Conservation (phyloP, 1,139 yeast species). For the Suhomyces chickasaworum region DNA sequence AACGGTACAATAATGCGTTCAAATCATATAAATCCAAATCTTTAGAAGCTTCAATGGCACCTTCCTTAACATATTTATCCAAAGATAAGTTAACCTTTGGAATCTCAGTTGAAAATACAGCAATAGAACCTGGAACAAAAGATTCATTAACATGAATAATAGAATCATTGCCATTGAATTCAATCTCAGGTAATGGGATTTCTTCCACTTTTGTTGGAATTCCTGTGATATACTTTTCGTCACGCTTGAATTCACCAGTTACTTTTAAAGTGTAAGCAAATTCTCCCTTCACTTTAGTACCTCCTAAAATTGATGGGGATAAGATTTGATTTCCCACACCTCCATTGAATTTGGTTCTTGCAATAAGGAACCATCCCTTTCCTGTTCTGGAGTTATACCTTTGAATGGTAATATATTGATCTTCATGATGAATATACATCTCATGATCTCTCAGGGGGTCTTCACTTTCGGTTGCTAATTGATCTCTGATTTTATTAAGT, state of each 20-base stretch:
- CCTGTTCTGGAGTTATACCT: conserved; percentile 83
- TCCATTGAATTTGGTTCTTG: conserved; percentile 72
- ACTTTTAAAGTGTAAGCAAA: conserved; percentile 61
- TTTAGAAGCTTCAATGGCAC: conserved; percentile 72
- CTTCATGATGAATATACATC: conserved; percentile 93
- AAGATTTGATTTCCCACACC: conserved; percentile 51
- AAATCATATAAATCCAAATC: conserved; percentile 66
- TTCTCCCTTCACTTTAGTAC: conserved; percentile 62
- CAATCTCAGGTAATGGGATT: conserved; percentile 53
- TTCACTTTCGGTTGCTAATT: conserved; percentile 64
- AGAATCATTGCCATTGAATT: conserved; percentile 46
- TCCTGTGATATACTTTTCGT: conserved; percentile 51
- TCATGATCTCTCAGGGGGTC: conserved; percentile 76
- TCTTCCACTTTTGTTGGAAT: conserved; percentile 65
- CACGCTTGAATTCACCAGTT: conserved; percentile 50
- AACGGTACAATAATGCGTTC: conserved; percentile 72
- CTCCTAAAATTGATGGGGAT: conserved; percentile 63
- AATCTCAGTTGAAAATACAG: conserved; percentile 74
- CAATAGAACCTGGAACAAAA: conserved; percentile 90
- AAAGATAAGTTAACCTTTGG: conserved; percentile 54
- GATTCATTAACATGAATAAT: conserved; percentile 55
- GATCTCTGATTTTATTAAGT: conserved; percentile 58
- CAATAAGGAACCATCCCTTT: conserved; percentile 84
- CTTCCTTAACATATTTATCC: conserved; percentile 66
- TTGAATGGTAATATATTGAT: conserved; percentile 88